A percentile compares a stretch with the other conserved stretches of the same genome.
Evolutionary conservation across 257 asterid genomes (phyloP).

Genomic region (Solanum phureja): DNA sequence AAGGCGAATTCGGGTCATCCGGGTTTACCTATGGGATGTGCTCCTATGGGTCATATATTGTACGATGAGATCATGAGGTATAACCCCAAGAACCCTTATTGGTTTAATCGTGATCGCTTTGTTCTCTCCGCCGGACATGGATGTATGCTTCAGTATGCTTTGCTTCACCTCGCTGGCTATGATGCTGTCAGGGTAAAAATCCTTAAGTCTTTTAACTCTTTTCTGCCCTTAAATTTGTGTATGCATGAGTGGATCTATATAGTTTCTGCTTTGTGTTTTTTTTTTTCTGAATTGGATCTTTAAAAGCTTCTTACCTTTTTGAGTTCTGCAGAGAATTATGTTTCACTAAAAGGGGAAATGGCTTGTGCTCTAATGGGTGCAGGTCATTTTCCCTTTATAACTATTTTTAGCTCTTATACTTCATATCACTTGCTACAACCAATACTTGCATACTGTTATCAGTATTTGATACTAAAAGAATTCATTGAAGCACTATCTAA

Average conservation of each 20-base stretch:
- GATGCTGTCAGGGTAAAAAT: slow-evolving; percentile 53
- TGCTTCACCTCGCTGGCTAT: slow-evolving; percentile 83
- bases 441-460: neutral
- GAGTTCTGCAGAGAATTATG: neutral
- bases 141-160: slow-evolving; percentile 89
- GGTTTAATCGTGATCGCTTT: slow-evolving; percentile 82
- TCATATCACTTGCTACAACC: neutral
- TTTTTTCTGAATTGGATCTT: neutral
- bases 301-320: neutral
- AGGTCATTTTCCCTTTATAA: neutral
- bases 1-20: slow-evolving; percentile 92
- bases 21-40: slow-evolving; percentile 89
- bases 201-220: neutral
- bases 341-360: neutral
- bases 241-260: neutral
- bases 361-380: neutral
- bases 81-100: slow-evolving; percentile 78
- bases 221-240: neutral
- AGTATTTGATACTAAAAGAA: neutral
- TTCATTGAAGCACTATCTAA: neutral
- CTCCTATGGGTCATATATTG: slow-evolving; percentile 79
- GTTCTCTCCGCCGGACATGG: slow-evolving; percentile 92
- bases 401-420: neutral
- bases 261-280: neutral
- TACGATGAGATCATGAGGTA: slow-evolving; percentile 79